These are phyloP conservation scores for Naganishia friedmannii DNA, from an alignment of 768 basidiomycete genomes.

Conservation along the genomic window DNA sequence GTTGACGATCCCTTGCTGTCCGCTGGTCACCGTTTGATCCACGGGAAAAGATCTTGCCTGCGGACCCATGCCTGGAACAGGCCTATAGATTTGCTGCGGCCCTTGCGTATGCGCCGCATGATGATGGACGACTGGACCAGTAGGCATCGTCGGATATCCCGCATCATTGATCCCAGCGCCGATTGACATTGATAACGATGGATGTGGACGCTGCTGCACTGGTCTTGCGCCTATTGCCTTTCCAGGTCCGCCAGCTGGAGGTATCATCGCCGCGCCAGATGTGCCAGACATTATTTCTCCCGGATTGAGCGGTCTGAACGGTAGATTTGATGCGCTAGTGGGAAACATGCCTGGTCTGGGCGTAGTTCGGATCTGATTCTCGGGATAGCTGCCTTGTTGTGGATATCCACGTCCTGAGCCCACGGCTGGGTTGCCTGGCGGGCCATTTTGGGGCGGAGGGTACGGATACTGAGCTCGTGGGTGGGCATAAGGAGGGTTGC, in stretches of 20 bases:
- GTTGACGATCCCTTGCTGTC: neutral
- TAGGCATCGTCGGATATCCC: constrained; percentile 5
- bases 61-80: constrained; percentile 20
- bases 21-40: neutral
- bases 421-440: neutral
- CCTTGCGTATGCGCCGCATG: neutral
- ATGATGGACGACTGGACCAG: neutral
- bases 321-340: neutral
- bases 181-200: neutral
- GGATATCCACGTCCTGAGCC: neutral
- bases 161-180: constrained; percentile 15
- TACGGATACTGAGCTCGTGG: neutral
- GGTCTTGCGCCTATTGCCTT: constrained; percentile 3
- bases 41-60: neutral
- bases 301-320: constrained; percentile 3
- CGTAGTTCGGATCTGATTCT: neutral
- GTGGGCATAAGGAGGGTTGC: neutral
- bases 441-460: neutral
- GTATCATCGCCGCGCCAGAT: neutral
- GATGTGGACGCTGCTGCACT: neutral
- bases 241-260: neutral
- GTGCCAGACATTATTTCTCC: neutral
- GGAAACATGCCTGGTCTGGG: constrained; percentile 20
- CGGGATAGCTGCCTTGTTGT: neutral
- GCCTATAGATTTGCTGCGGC: constrained; percentile 1